Base-by-base conservation (phyloP, 805 yeast genomes). In the Danielia oregonensis region DNA sequence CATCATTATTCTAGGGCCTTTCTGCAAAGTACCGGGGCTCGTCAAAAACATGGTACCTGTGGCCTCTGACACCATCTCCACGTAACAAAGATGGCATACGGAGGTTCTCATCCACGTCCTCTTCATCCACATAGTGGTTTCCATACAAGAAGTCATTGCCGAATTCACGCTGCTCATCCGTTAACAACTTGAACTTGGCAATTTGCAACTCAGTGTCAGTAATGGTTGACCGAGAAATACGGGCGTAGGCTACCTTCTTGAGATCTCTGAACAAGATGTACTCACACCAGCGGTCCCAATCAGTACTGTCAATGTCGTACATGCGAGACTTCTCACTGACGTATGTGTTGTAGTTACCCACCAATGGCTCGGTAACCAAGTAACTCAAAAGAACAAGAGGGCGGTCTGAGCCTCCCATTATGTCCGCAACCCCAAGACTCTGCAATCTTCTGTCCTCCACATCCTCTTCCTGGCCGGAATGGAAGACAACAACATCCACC, bases 201-300 rank as follows among this genome's bases (percentile, higher is more conserved):
- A 86, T 83, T 68, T 93, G 98, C 34, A 93, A 76, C 61, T 93
- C 98, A 2, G 98, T 93, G 56, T 93, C 98, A 0, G 98, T 93
- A 47, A 93, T 89, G 1, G 96, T 80, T 6, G 93, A 86, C 54
- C 98, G 77, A 29, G 94, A 80, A 26, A 93, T 82, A 57, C 98
- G 78, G 0, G 97, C 97, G 57, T 93, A 93, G 3, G 95, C 97
- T 1, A 83, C 78, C 61, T 96, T 82, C 57, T 78, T 82, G 60
- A 93, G 65, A 40, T 83, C 81, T 58, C 89, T 84, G 75, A 83
- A 93, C 45, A 93, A 65, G 43, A 93, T 87, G 63, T 93, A 93
- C 65, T 93, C 95, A 64, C 98, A 93, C 98, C 98, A 93, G 65
- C 98, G 78, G 55, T 93, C 98, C 80, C 89, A 86, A 57, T 91